These are phyloP conservation scores for Hordeum pubiflorum DNA, from an alignment of 202 grass and related monocot species.

Conservation along the genomic window DNA sequence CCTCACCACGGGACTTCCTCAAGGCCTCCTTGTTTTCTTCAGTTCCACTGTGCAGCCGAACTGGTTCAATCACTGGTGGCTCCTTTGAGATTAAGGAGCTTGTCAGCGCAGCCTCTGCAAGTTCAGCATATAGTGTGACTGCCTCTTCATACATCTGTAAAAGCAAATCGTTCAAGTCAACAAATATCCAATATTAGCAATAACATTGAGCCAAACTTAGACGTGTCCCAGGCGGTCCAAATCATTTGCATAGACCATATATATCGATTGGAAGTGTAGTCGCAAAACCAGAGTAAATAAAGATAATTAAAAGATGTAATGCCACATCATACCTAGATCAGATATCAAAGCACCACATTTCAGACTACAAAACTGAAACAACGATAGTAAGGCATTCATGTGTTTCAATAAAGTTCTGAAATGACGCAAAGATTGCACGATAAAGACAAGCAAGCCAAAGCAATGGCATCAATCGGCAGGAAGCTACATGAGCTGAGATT, in stretches of 20 bases:
- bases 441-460: background rate
- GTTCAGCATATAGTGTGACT: conserved; percentile 78
- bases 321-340: background rate
- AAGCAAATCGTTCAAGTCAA: conserved; percentile 3
- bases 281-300: background rate
- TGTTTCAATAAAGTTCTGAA: background rate
- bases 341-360: background rate
- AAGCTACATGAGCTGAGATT: background rate
- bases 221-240: background rate
- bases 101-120: conserved; percentile 79
- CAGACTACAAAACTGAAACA: background rate
- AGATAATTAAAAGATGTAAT: background rate
- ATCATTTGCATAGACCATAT: background rate
- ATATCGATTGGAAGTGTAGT: background rate
- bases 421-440: background rate
- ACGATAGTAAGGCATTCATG: background rate
- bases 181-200: conserved; percentile 4
- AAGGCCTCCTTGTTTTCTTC: conserved; percentile 93
- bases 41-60: conserved; percentile 82
- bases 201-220: background rate
- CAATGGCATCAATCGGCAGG: background rate
- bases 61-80: conserved; percentile 63
- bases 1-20: conserved; percentile 82
- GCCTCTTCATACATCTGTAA: conserved; percentile 93
- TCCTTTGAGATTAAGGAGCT: conserved; percentile 92